Evolutionary conservation across 164 flowering plant genomes (phyloP).

Genomic region (Dillenia suffruticosa): DNA sequence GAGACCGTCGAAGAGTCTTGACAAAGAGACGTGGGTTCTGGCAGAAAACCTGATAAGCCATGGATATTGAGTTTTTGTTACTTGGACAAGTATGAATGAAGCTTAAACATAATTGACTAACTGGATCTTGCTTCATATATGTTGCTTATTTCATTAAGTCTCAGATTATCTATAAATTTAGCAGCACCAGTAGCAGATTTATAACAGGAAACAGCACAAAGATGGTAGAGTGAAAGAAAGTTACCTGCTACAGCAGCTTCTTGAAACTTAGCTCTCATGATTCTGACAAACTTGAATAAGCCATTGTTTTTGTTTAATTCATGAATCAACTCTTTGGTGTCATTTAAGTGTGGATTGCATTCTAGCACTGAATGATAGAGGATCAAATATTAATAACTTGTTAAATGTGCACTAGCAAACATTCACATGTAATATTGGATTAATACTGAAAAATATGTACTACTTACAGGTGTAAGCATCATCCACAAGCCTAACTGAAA

Average conservation of each 20-base stretch:
- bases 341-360: constrained; percentile 57
- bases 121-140: too few relatives aligned
- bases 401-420: not conserved
- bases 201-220: too few relatives aligned
- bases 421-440: not conserved
- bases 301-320: constrained; percentile 83
- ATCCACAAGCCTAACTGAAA: constrained; percentile 62
- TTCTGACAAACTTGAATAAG: constrained; percentile 78
- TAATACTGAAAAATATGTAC: not conserved
- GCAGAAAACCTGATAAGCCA: constrained; percentile 29
- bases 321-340: constrained; percentile 46
- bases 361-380: constrained; percentile 51
- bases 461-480: constrained; percentile 74
- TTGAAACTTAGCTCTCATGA: constrained; percentile 75
- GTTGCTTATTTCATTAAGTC: too few relatives aligned
- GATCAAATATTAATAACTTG: not conserved
- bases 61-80: not conserved
- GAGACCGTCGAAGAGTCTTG: constrained; percentile 46
- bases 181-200: too few relatives aligned
- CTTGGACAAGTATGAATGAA: too few relatives aligned
- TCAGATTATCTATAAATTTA: too few relatives aligned
- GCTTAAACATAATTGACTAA: too few relatives aligned
- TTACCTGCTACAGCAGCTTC: constrained; percentile 61
- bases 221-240: too few relatives aligned
- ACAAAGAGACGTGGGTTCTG: constrained; percentile 23